A percentile compares a stretch with the other conserved stretches of the same genome.
phyloP scores from a whole-genome alignment of 2,329 filamentous ascomycete genomes.

The Talaromyces sp. region DNA sequence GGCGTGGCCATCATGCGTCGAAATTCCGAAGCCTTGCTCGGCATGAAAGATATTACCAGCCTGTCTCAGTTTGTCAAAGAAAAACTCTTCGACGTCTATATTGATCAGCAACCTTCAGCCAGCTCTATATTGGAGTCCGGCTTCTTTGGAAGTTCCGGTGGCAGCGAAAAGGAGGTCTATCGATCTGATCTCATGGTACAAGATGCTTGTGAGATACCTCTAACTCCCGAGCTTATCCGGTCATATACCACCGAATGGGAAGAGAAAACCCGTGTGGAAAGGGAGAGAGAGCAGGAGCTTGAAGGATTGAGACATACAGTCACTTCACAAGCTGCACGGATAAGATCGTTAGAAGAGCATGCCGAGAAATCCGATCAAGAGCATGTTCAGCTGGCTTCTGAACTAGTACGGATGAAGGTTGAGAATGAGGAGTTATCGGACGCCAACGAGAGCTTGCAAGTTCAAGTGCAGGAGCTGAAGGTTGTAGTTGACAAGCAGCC shows the following conservation, averaged over 20 bases:
- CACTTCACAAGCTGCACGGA: slow-evolving; percentile 62
- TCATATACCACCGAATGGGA: slow-evolving; percentile 85
- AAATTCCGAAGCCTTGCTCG: slow-evolving; percentile 72
- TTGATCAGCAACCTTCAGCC: slow-evolving; percentile 88
- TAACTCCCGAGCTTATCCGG: slow-evolving; percentile 77
- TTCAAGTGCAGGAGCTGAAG: slow-evolving; percentile 79
- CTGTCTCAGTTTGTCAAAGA: slow-evolving; percentile 91
- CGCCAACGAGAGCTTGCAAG: slow-evolving; percentile 80
- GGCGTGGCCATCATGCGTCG: slow-evolving; percentile 95
- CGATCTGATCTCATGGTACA: slow-evolving; percentile 88
- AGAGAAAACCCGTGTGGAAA: slow-evolving; percentile 77
- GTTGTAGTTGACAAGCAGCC: slow-evolving; percentile 86
- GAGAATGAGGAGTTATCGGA: slow-evolving; percentile 87
- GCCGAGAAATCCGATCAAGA: slow-evolving; percentile 85
- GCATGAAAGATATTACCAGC: slow-evolving; percentile 84
- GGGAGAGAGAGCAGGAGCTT: slow-evolving; percentile 76
- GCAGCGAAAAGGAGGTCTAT: slow-evolving; percentile 91
- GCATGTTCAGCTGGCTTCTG: slow-evolving; percentile 84
- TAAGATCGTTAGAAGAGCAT: slow-evolving; percentile 83
- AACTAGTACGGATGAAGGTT: slow-evolving; percentile 87
- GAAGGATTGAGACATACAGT: slow-evolving; percentile 67
- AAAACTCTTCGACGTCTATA: slow-evolving; percentile 92
- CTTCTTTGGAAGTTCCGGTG: slow-evolving; percentile 90
- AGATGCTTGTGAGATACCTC: slow-evolving; percentile 83
- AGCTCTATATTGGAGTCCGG: slow-evolving; percentile 91